phyloP scores from a whole-genome alignment of 345 rosid genomes.

The Trapa bicornis region DNA sequence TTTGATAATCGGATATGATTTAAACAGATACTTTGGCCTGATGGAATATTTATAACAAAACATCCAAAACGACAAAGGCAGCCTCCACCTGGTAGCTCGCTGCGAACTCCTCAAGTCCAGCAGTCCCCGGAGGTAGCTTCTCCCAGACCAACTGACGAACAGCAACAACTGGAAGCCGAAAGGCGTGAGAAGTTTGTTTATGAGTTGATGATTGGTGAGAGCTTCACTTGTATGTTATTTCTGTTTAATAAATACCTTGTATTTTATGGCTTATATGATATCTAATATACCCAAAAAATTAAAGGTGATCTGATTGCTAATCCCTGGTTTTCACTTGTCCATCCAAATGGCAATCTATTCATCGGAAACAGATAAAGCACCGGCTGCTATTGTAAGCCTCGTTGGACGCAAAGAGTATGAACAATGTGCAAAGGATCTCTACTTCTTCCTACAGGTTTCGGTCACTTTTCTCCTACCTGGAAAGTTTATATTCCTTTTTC shows the following conservation, averaged over 20 bases:
- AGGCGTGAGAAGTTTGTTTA: constrained; percentile 82
- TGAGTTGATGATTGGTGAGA: constrained; percentile 72
- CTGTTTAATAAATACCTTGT: neutral
- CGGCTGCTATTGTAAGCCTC: constrained; percentile 62
- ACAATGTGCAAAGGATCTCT: constrained; percentile 82
- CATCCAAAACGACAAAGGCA: constrained; percentile 64
- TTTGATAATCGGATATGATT: constrained; percentile 10
- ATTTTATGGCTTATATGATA: neutral
- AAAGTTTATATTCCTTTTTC: neutral
- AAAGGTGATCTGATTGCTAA: neutral
- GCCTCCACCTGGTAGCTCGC: constrained; percentile 21
- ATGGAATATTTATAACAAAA: constrained; percentile 90
- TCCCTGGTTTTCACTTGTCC: neutral
- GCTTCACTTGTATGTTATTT: neutral
- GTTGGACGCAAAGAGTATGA: constrained; percentile 90
- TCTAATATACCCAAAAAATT: too few relatives aligned
- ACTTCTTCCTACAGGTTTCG: constrained; percentile 81
- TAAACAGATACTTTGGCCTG: constrained; percentile 94
- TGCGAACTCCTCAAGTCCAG: constrained; percentile 19
- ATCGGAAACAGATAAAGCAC: constrained; percentile 62
- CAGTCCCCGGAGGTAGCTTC: constrained; percentile 30
- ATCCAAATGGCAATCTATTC: neutral
- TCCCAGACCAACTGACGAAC: constrained; percentile 39
- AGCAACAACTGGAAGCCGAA: constrained; percentile 56
- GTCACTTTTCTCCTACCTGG: neutral